These are phyloP conservation scores for Psophocarpus tetragonolobus DNA, from an alignment of 306 rosid genomes.

Conservation along the genomic window DNA sequence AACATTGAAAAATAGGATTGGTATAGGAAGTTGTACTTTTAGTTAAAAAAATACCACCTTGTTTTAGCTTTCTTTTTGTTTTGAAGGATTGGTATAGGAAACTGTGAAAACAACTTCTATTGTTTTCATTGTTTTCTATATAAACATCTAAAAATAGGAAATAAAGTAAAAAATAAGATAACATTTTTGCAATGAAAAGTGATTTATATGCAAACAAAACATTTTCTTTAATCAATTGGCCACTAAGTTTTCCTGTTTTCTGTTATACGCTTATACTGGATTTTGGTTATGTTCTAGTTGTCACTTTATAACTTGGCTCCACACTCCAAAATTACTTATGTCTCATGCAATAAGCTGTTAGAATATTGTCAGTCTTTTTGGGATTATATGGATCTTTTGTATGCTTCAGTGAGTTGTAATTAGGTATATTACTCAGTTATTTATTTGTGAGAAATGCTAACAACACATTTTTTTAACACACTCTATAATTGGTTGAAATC, in stretches of 20 bases:
- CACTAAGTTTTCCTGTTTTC: background rate
- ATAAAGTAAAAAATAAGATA: background rate
- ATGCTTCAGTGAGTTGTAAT: background rate
- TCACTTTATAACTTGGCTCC: background rate
- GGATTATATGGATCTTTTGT: background rate
- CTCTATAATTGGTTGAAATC: too few species aligned
- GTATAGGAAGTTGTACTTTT: background rate
- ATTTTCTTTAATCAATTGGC: background rate
- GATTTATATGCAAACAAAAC: background rate
- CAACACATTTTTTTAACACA: too few species aligned
- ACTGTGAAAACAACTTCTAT: background rate
- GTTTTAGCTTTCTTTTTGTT: background rate
- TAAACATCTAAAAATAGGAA: background rate
- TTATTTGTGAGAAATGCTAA: too few species aligned
- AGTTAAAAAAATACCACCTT: background rate
- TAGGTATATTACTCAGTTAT: background rate
- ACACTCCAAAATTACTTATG: background rate
- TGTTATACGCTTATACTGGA: background rate
- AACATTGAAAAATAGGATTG: too few species aligned
- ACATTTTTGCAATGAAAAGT: background rate
- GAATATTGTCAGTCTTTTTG: background rate
- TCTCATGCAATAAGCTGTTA: background rate
- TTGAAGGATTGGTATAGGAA: background rate
- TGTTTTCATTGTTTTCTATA: background rate
- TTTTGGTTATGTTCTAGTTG: slow-evolving; percentile 5